phyloP scores from a whole-genome alignment of 164 flowering plant species.

The Stephania japonica region DNA sequence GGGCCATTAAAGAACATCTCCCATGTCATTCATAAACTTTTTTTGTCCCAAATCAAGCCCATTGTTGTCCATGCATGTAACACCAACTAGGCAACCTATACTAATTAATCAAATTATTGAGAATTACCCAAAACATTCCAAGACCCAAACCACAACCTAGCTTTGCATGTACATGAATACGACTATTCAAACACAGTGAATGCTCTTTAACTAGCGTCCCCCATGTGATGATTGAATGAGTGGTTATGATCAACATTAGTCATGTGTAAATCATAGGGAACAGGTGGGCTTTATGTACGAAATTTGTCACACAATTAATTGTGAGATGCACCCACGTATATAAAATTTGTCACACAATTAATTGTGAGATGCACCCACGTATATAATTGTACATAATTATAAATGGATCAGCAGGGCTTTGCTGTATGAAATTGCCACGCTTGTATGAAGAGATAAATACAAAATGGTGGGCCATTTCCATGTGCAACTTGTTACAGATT shows the following conservation, averaged over 20 bases:
- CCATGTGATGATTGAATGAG: neutral
- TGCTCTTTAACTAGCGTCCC: neutral
- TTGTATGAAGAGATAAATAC: neutral
- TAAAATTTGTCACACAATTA: neutral
- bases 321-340: too few species aligned
- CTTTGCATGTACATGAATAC: neutral
- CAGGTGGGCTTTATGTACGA: neutral
- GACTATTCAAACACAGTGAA: neutral
- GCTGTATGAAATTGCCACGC: neutral
- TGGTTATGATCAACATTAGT: neutral
- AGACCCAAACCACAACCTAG: neutral
- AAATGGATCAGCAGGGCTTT: too few species aligned
- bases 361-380: neutral
- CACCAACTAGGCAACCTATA: neutral
- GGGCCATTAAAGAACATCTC: neutral
- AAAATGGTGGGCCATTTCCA: conserved; percentile 1
- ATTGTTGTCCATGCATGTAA: neutral
- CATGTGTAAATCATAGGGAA: neutral
- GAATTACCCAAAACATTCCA: neutral
- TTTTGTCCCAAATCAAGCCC: neutral
- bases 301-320: neutral
- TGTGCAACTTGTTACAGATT: neutral
- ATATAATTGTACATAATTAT: too few species aligned
- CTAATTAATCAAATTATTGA: neutral
- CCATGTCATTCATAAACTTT: neutral